These are phyloP conservation scores for Rhodomyrtus psidioides DNA, from an alignment of 441 rosid species.

Conservation along the genomic window DNA sequence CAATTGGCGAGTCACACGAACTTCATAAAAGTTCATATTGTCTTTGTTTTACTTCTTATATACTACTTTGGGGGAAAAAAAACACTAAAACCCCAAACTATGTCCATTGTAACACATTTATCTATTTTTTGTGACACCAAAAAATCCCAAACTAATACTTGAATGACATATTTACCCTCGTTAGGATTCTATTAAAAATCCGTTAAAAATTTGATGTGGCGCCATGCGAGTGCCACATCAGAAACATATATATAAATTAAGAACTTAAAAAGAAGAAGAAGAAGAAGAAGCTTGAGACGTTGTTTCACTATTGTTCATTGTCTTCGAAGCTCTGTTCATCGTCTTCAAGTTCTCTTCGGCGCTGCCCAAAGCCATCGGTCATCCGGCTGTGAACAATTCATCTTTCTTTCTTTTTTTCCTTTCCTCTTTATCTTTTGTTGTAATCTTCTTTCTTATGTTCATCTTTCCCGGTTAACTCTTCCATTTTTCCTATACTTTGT, in stretches of 20 bases:
- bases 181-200: background rate
- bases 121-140: too few relatives aligned
- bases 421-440: background rate
- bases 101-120: constrained; percentile 41
- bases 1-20: too few relatives aligned
- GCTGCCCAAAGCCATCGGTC: background rate
- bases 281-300: too few relatives aligned
- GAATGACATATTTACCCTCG: background rate
- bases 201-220: background rate
- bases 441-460: background rate
- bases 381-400: background rate
- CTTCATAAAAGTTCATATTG: too few relatives aligned
- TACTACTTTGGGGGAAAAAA: too few relatives aligned
- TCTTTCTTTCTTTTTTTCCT: background rate
- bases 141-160: too few relatives aligned
- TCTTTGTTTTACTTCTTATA: too few relatives aligned
- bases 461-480: background rate
- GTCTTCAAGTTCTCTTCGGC: background rate
- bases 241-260: too few relatives aligned
- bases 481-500: background rate
- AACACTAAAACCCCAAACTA: background rate
- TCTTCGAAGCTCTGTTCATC: background rate
- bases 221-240: too few relatives aligned
- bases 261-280: background rate
- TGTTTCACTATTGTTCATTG: too few relatives aligned